These are phyloP conservation scores for Plasmodium yoelii DNA, from an alignment of 169 alveolate species.

Conservation along the genomic window DNA sequence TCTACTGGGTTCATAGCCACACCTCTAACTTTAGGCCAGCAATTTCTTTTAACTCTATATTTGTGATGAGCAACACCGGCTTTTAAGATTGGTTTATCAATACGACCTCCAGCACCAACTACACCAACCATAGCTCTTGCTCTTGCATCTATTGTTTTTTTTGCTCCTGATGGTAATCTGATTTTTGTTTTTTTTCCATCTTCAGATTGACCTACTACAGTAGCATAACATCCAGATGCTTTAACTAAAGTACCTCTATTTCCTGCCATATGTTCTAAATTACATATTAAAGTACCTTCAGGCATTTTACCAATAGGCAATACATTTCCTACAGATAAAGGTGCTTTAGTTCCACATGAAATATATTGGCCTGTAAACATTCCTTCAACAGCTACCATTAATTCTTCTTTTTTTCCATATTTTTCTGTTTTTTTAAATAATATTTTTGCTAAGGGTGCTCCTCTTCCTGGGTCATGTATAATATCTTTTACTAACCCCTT, in stretches of 20 bases:
- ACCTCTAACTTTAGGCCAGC: conserved; percentile 99
- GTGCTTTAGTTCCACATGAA: conserved; percentile 98
- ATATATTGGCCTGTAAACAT: conserved; percentile 98
- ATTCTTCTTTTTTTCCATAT: conserved; percentile 95
- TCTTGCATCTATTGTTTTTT: conserved; percentile 93
- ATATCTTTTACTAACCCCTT: conserved; percentile 98
- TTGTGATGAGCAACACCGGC: conserved; percentile 99
- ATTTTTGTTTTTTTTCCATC: conserved; percentile 97
- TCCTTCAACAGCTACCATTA: conserved; percentile 99
- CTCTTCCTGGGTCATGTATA: conserved; percentile 99
- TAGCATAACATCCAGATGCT: conserved; percentile 98
- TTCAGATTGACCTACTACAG: conserved; percentile 96
- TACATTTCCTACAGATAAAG: conserved; percentile 97
- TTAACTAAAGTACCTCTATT: conserved; percentile 99
- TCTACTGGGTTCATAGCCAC: conserved; percentile 99
- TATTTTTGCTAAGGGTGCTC: conserved; percentile 98
- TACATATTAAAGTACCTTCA: conserved; percentile 98
- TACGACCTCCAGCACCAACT: conserved; percentile 99
- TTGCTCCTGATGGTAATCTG: conserved; percentile 98
- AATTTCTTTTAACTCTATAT: conserved; percentile 98
- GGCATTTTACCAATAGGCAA: conserved; percentile 98
- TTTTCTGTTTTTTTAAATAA: conserved; percentile 97
- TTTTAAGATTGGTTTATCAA: conserved; percentile 98
- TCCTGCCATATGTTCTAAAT: conserved; percentile 97
- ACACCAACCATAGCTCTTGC: conserved; percentile 98